Evolutionary conservation across 352 stramenopile species (phyloP).

Genomic region (Pythium rhizo-oryzae): DNA sequence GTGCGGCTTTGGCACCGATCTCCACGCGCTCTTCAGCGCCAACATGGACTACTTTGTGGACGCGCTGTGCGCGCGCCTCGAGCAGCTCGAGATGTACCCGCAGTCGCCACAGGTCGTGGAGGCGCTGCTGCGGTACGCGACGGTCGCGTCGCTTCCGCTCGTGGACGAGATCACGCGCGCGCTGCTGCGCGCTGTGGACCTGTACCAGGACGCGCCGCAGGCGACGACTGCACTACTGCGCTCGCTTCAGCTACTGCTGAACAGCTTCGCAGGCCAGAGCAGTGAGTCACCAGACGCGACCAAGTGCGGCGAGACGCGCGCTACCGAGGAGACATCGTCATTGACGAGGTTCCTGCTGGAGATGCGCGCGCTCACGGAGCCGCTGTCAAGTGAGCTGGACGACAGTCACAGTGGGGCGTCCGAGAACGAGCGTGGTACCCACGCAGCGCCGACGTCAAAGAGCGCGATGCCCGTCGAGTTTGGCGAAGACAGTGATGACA

Average conservation of each 20-base stretch:
- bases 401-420: neutral
- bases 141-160: constrained; percentile 67
- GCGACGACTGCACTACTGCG: constrained; percentile 14
- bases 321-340: constrained; percentile 20
- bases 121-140: constrained; percentile 62
- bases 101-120: constrained; percentile 80
- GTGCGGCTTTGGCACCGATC: constrained; percentile 41
- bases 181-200: constrained; percentile 75
- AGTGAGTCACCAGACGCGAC: neutral
- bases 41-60: constrained; percentile 92
- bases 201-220: constrained; percentile 50
- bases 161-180: constrained; percentile 75
- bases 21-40: constrained; percentile 67
- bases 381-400: constrained; percentile 8
- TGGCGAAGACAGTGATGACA: constrained; percentile 36
- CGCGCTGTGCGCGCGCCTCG: constrained; percentile 66
- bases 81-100: constrained; percentile 70
- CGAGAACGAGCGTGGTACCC: too few relatives aligned
- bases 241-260: constrained; percentile 58
- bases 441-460: constrained; percentile 36
- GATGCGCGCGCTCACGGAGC: constrained; percentile 50
- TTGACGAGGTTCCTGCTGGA: constrained; percentile 65
- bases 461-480: constrained; percentile 74
- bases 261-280: constrained; percentile 2
- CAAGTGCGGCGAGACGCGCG: neutral